These are phyloP conservation scores for Centella asiatica DNA, from an alignment of 129 eudicot genomes.

Conservation along the genomic window DNA sequence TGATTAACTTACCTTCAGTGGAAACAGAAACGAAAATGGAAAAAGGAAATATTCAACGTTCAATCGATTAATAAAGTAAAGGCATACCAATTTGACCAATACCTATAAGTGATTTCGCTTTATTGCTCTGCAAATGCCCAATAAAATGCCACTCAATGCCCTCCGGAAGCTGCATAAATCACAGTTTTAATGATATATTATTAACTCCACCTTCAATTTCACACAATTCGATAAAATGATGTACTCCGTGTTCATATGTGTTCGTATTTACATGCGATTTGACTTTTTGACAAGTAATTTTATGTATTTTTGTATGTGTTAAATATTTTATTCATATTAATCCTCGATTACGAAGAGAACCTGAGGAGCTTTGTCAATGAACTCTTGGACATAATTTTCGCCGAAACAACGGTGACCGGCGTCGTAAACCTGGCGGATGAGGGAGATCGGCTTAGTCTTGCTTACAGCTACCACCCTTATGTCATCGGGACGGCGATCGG, in stretches of 20 bases:
- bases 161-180: slow-evolving; percentile 63
- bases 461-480: slow-evolving; percentile 83
- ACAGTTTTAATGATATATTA: background rate
- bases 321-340: too few species aligned
- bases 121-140: slow-evolving; percentile 95
- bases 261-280: too few species aligned
- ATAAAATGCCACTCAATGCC: slow-evolving; percentile 92
- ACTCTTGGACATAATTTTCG: slow-evolving; percentile 83
- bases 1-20: too few species aligned
- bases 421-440: slow-evolving; percentile 67
- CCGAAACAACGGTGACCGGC: slow-evolving; percentile 92
- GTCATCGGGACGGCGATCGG: slow-evolving; percentile 56
- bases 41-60: too few species aligned
- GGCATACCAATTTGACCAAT: background rate
- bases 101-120: slow-evolving; percentile 76
- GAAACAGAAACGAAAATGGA: too few species aligned
- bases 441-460: slow-evolving; percentile 76
- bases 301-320: too few species aligned
- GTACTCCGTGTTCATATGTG: too few species aligned
- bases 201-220: background rate
- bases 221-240: background rate
- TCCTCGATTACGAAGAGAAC: slow-evolving; percentile 15
- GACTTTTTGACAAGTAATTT: too few species aligned
- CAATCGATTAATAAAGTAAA: too few species aligned
- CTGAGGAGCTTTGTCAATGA: slow-evolving; percentile 88